Conservation (phyloP, 495 filamentous ascomycete species). For the Penicillium coprophilum region DNA sequence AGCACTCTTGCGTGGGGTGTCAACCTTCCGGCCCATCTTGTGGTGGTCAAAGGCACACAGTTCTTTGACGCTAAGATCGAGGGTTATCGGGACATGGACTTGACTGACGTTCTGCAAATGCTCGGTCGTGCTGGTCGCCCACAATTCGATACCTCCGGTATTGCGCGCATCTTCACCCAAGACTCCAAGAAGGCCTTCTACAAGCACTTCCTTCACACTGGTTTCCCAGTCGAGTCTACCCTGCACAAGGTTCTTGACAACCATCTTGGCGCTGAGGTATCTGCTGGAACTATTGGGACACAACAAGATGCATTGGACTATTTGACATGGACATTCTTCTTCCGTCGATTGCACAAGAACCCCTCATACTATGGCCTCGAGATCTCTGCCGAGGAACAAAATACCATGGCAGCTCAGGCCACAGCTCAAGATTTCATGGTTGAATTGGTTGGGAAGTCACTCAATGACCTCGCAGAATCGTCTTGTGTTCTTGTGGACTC, state of each 20-base stretch:
- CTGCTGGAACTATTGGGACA: constrained; percentile 83
- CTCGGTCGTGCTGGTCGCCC: constrained; percentile 91
- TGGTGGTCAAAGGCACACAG: constrained; percentile 97
- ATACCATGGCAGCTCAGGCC: constrained; percentile 78
- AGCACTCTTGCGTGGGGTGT: constrained; percentile 98
- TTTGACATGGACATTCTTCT: constrained; percentile 99
- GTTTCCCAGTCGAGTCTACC: constrained; percentile 95
- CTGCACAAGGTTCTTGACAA: constrained; percentile 96
- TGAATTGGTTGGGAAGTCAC: constrained; percentile 80
- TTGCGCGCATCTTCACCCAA: constrained; percentile 95
- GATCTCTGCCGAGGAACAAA: constrained; percentile 91
- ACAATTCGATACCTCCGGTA: constrained; percentile 93
- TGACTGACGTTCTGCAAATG: constrained; percentile 99
- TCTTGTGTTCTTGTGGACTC: constrained; percentile 75
- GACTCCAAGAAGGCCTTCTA: constrained; percentile 99
- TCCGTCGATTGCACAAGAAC: constrained; percentile 95
- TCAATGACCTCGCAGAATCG: constrained; percentile 76
- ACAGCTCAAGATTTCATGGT: constrained; percentile 91
- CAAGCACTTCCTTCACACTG: constrained; percentile 98
- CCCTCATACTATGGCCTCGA: constrained; percentile 97
- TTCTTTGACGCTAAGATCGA: constrained; percentile 98
- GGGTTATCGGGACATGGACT: constrained; percentile 97
- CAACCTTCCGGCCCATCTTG: constrained; percentile 94
- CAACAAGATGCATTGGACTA: constrained; percentile 99
- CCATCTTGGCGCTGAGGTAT: constrained; percentile 93